Evolutionary conservation across 495 filamentous ascomycete species (phyloP).

Genomic region (Penicillium salamii): DNA sequence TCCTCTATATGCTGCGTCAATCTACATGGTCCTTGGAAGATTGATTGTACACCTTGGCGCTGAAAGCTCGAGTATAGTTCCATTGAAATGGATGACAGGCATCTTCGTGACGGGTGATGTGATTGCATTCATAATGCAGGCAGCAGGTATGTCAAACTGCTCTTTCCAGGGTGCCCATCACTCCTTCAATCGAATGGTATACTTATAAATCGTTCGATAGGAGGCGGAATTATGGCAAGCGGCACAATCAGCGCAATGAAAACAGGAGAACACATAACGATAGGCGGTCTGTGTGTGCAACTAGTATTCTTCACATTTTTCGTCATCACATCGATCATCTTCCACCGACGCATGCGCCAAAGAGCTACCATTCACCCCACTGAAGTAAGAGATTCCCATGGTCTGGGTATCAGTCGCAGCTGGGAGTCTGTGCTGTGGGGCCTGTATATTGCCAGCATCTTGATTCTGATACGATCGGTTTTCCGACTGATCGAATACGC

Average conservation of each 20-base stretch:
- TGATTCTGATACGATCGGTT: constrained; percentile 61
- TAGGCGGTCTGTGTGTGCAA: constrained; percentile 38
- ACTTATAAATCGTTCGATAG: neutral
- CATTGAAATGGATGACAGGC: constrained; percentile 19
- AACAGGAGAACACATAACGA: constrained; percentile 39
- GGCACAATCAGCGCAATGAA: constrained; percentile 5
- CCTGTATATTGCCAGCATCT: constrained; percentile 47
- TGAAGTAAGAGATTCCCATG: neutral
- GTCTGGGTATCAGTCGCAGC: constrained; percentile 17
- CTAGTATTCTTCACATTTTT: constrained; percentile 42
- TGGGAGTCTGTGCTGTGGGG: constrained; percentile 34
- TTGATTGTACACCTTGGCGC: constrained; percentile 41
- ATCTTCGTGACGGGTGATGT: constrained; percentile 33
- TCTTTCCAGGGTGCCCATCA: neutral
- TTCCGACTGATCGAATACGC: constrained; percentile 61
- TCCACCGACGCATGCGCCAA: constrained; percentile 29
- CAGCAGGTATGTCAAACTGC: constrained; percentile 12
- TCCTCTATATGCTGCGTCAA: constrained; percentile 48
- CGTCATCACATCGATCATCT: constrained; percentile 25
- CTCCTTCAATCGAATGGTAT: neutral
- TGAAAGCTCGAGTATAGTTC: constrained; percentile 22
- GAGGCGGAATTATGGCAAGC: constrained; percentile 13
- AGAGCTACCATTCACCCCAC: constrained; percentile 13
- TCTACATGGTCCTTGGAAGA: constrained; percentile 54
- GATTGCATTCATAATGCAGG: constrained; percentile 24